Evolutionary conservation across 1,139 yeast species (phyloP).

Genomic region (Blastobotrys persicus): DNA sequence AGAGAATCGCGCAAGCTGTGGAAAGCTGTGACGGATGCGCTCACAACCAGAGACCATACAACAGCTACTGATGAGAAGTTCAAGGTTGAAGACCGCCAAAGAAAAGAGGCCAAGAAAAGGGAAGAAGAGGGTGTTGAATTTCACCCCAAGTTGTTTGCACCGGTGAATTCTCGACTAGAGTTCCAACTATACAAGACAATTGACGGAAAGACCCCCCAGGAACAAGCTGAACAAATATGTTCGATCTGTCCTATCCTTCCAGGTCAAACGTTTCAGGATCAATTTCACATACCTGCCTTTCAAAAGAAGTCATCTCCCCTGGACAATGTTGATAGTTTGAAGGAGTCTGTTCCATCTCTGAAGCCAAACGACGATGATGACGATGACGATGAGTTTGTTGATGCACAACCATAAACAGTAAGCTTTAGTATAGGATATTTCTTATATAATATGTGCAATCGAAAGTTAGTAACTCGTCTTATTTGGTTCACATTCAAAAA

Average conservation of each 20-base stretch:
- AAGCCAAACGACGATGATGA: constrained; percentile 16
- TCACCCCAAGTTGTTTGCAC: constrained; percentile 72
- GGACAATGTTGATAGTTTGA: not conserved
- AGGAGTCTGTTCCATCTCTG: constrained; percentile 12
- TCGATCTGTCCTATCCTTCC: constrained; percentile 70
- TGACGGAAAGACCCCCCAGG: constrained; percentile 46
- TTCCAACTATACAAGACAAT: constrained; percentile 62
- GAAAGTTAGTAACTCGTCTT: too few relatives aligned
- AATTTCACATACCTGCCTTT: constrained; percentile 68
- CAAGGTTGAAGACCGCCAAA: constrained; percentile 79
- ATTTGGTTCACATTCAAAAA: too few relatives aligned
- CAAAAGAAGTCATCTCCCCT: constrained; percentile 39
- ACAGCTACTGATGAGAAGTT: constrained; percentile 86
- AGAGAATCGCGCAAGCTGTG: constrained; percentile 81
- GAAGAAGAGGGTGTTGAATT: constrained; percentile 75
- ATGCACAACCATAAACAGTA: constrained; percentile 21
- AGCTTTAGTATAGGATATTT: not conserved
- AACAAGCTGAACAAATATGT: constrained; percentile 53
- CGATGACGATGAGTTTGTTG: constrained; percentile 29
- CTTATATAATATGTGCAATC: too few relatives aligned
- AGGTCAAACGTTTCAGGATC: constrained; percentile 63
- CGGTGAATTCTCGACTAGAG: constrained; percentile 47
- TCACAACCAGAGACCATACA: constrained; percentile 70
- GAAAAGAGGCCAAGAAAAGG: constrained; percentile 69
- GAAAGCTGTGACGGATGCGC: constrained; percentile 76